Base-by-base conservation (phyloP, 768 basidiomycete genomes). In the Tricholoma sp. region DNA sequence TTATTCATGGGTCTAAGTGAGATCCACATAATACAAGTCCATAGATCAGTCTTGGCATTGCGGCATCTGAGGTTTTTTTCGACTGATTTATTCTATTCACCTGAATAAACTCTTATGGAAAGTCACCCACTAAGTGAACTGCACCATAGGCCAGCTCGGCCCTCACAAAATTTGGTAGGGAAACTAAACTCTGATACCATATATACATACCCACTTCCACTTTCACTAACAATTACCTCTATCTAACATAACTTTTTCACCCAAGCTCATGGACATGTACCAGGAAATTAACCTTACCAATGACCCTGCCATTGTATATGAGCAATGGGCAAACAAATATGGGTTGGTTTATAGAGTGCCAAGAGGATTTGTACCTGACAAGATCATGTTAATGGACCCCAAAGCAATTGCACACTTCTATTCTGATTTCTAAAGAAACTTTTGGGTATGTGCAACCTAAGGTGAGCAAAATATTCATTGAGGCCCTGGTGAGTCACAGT, bases 371-470 rank as follows among this genome's bases (percentile, higher is more conserved):
- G 67, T 68, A 4, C 5, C 2, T 21, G 59, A 59, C 27, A 59
- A 60, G 4, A 57, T 71, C 14, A 56, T 71, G 4, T 46, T 71
- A 14, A 34, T 32, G 19, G 70, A 71, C 45, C 57, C 63, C n/a
- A 70, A 69, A 54, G 66, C 68, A 0, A 57, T 64, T 5, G 54
- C 63, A 6, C 61, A 70, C 29, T 58, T 64, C 24, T 63, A 65
- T 39, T 37, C 62, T 7, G n/a, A n/a, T n/a, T n/a, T n/a, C n/a
- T n/a, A 67, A 62, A 45, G 68, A 70, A 54, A 60, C 53, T 10
- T 59, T 54, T 18, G 34, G 9, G 10, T 71, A 70, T 45, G 57
- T 59, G 21, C 61, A 60, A 52, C 55, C 66, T 4, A 61, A 64
- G 2, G 61, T 64, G 22, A 59, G 66, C 7, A 72, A 64, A 27